phyloP scores from a whole-genome alignment of 2,329 filamentous ascomycete species.

The Amauroascus verrucosus region DNA sequence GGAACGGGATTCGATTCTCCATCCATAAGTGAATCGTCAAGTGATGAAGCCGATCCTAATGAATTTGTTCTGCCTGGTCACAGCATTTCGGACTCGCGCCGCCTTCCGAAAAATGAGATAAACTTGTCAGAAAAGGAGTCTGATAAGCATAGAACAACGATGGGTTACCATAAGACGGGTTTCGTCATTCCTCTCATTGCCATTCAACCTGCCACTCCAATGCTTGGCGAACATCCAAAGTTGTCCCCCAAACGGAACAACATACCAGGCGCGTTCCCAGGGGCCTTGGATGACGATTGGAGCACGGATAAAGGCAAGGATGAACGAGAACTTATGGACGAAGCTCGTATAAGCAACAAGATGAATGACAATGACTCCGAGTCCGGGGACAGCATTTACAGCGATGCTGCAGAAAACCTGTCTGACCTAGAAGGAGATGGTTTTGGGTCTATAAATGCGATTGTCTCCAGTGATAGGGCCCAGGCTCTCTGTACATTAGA shows the following conservation, averaged over 20 bases:
- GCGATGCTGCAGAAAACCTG: conserved; percentile 35
- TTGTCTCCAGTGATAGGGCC: conserved; percentile 23
- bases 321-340: not conserved
- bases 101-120: not conserved
- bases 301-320: not conserved
- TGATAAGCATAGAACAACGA: not conserved
- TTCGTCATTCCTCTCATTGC: conserved; percentile 35
- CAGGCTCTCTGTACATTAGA: not conserved
- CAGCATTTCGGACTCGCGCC: not conserved
- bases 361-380: conserved; percentile 29
- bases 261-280: conserved; percentile 38
- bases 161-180: not conserved
- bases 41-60: conserved; percentile 27
- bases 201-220: conserved; percentile 41
- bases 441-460: conserved; percentile 43
- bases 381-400: conserved; percentile 40
- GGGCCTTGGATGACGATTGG: not conserved
- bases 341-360: not conserved
- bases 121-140: not conserved
- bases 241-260: conserved; percentile 37
- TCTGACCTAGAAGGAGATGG: conserved; percentile 32
- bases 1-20: conserved; percentile 55
- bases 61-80: conserved; percentile 5
- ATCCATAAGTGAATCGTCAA: conserved; percentile 38
- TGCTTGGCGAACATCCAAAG: conserved; percentile 27